These are phyloP conservation scores for Urostyla sp. DNA, from an alignment of 73 alveolate genomes.

Conservation along the genomic window DNA sequence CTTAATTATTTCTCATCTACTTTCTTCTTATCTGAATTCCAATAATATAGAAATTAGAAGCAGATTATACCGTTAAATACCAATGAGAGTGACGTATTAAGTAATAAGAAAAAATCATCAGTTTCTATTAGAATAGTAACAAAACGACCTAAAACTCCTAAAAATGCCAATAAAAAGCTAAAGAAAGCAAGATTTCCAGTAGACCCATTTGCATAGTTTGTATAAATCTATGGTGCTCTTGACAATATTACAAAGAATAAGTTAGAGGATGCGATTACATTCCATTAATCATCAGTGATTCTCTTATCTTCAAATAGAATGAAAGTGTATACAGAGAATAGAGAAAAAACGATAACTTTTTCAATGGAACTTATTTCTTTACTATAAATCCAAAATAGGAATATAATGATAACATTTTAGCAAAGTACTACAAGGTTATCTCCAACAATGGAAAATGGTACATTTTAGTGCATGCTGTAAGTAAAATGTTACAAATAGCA, in stretches of 20 bases:
- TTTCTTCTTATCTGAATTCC: constrained; percentile 7
- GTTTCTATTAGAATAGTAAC: constrained; percentile 88
- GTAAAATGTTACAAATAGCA: constrained; percentile 65
- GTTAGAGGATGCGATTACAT: constrained; percentile 64
- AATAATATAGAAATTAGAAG: constrained; percentile 9
- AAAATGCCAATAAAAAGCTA: constrained; percentile 79
- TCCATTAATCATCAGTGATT: constrained; percentile 76
- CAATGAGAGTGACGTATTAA: background rate
- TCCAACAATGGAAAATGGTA: constrained; percentile 87
- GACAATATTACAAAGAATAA: constrained; percentile 57
- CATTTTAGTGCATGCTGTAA: constrained; percentile 76
- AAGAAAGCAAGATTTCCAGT: constrained; percentile 90
- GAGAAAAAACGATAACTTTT: constrained; percentile 47
- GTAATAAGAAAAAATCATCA: constrained; percentile 42
- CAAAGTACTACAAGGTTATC: constrained; percentile 79
- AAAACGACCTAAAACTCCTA: constrained; percentile 84
- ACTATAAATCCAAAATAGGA: constrained; percentile 73
- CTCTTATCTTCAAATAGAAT: constrained; percentile 40
- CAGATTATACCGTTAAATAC: constrained; percentile 6
- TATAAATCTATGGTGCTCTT: constrained; percentile 80
- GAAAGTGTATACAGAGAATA: constrained; percentile 49
- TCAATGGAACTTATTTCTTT: constrained; percentile 59
- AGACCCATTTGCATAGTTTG: constrained; percentile 76
- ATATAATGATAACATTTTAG: constrained; percentile 72
- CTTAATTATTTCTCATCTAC: background rate